phyloP scores from a whole-genome alignment of 108 stramenopile genomes.

The Skeletonema marinoi region DNA sequence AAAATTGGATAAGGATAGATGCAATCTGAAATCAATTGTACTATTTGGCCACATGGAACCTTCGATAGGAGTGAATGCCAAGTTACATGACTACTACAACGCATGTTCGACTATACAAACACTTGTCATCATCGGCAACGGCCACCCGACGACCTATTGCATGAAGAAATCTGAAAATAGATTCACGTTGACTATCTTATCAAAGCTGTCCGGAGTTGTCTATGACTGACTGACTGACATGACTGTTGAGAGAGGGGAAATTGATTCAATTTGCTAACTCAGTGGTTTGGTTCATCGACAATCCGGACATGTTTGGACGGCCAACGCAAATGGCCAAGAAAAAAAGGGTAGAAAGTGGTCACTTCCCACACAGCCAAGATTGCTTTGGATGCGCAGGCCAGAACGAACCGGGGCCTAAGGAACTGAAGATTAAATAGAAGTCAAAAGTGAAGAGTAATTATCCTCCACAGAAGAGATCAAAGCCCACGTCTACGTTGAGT shows the following conservation, averaged over 20 bases:
- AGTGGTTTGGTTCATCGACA: no score
- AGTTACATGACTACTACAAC: background rate
- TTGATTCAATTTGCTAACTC: no score
- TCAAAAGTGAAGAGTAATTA: constrained; percentile 9
- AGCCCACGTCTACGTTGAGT: background rate
- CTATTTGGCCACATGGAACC: background rate
- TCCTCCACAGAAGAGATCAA: constrained; percentile 1
- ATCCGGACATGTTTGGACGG: background rate
- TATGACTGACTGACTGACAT: background rate
- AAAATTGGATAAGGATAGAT: background rate
- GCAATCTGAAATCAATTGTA: background rate
- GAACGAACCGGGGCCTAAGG: background rate
- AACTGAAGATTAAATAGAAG: constrained; percentile 7
- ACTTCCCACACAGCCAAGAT: constrained; percentile 3
- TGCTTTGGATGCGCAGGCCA: constrained; percentile 1
- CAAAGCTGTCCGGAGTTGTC: background rate
- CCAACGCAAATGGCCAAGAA: constrained; percentile 9
- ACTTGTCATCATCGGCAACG: background rate
- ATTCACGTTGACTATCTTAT: background rate
- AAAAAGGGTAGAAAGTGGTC: constrained; percentile 3
- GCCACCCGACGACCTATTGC: background rate
- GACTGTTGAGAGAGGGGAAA: background rate
- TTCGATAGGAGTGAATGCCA: background rate
- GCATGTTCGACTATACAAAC: background rate
- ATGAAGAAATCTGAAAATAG: background rate